Evolutionary conservation across 2,329 filamentous ascomycete genomes (phyloP).

Genomic region (Cercospora citrullina): DNA sequence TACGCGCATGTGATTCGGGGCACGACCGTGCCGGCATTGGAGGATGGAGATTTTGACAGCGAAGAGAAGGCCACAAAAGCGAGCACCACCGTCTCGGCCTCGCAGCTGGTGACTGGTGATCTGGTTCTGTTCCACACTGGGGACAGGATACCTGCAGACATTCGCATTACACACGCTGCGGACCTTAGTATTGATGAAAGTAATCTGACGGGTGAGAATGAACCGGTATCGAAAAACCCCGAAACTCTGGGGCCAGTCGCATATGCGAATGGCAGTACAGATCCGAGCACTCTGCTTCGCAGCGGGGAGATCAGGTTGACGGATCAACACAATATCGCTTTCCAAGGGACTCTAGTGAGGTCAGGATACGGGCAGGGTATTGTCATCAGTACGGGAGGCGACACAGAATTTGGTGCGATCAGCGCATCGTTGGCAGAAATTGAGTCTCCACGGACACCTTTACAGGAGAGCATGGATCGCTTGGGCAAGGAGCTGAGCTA

Average conservation of each 20-base stretch:
- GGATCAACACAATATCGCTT: slow-evolving; percentile 86
- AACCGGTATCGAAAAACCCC: slow-evolving; percentile 78
- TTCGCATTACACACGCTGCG: slow-evolving; percentile 85
- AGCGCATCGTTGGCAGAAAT: slow-evolving; percentile 92
- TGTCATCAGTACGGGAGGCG: slow-evolving; percentile 92
- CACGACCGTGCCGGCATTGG: slow-evolving; percentile 11
- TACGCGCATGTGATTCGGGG: slow-evolving; percentile 86
- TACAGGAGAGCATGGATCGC: slow-evolving; percentile 97
- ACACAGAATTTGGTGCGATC: slow-evolving; percentile 95
- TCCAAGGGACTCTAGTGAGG: slow-evolving; percentile 95
- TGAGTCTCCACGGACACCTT: slow-evolving; percentile 87
- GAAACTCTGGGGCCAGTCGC: slow-evolving; percentile 54
- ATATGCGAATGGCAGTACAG: slow-evolving; percentile 29
- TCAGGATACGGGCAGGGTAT: slow-evolving; percentile 94
- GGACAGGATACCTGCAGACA: slow-evolving; percentile 93
- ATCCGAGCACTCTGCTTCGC: slow-evolving; percentile 21
- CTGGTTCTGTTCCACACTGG: slow-evolving; percentile 92
- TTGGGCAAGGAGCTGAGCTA: slow-evolving; percentile 95
- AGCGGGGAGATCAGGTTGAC: slow-evolving; percentile 68
- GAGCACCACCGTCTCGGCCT: slow-evolving; percentile 82
- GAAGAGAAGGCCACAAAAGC: slow-evolving; percentile 64
- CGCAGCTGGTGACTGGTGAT: slow-evolving; percentile 86
- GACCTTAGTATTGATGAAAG: slow-evolving; percentile 95
- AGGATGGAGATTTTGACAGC: slow-evolving; percentile 56
- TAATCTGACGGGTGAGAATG: slow-evolving; percentile 94